Evolutionary conservation across 2,329 filamentous ascomycete species (phyloP).

Genomic region (Fusarium brevicatenulatum): DNA sequence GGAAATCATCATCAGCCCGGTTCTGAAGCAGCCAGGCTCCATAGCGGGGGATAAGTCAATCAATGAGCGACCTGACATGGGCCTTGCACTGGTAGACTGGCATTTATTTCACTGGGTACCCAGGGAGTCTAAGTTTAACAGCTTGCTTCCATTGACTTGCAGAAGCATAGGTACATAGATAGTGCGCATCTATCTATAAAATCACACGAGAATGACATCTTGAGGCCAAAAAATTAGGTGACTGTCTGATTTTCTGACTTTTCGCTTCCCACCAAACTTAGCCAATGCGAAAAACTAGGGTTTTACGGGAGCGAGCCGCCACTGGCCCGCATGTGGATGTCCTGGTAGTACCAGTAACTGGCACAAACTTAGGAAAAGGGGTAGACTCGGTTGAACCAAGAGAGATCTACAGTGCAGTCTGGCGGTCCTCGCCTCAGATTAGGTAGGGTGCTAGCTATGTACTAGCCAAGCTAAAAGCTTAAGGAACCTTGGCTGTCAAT

Average conservation of each 20-base stretch:
- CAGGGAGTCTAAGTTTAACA: not conserved
- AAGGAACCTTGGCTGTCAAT: slow-evolving; percentile 25
- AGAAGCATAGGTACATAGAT: not conserved
- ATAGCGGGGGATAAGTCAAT: slow-evolving; percentile 18
- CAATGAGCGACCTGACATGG: slow-evolving; percentile 4
- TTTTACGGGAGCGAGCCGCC: slow-evolving; percentile 36
- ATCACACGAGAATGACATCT: slow-evolving; percentile 21
- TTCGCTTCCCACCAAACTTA: not conserved
- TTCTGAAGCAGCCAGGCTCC: slow-evolving; percentile 7
- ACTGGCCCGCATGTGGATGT: slow-evolving; percentile 6
- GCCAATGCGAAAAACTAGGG: slow-evolving; percentile 23
- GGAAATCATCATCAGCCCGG: slow-evolving; percentile 31
- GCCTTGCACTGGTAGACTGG: slow-evolving; percentile 4
- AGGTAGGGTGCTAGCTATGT: slow-evolving; percentile 15
- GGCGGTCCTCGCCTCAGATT: slow-evolving; percentile 22
- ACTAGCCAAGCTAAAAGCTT: slow-evolving; percentile 28
- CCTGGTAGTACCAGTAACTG: slow-evolving; percentile 1
- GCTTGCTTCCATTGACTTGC: not conserved
- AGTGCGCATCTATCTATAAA: not conserved
- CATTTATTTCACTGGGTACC: slow-evolving; percentile 21
- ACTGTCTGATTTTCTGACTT: not conserved
- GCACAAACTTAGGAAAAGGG: slow-evolving; percentile 20
- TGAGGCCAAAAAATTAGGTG: not conserved
- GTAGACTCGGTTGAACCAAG: slow-evolving; percentile 19
- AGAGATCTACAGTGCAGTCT: slow-evolving; percentile 31